Evolutionary conservation across 371 early-diverging fungal genomes (phyloP), one percentile per base, ranked within the genome.

Genomic region (Rhizomucor miehei): DNA sequence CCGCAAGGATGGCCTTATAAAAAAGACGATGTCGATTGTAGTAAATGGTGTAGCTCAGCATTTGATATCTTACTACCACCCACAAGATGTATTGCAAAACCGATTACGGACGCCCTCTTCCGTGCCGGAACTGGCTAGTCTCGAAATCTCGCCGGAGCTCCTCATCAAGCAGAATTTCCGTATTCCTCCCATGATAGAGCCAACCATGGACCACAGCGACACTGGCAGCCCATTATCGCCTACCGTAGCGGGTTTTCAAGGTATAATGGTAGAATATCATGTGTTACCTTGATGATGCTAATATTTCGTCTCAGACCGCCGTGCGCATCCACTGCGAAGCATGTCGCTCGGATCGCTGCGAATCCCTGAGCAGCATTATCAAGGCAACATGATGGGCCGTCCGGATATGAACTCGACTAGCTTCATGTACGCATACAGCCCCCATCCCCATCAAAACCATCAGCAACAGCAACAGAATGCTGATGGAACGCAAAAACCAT

Each of bases 21-120:
- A 93, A 59, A 90, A 91, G 69, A 85, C 93, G 13, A 82, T 92
- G 77, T 91, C 90, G 25, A 82, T 91, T 45, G 81, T 85, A 37
- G 78, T 84, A 41, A 84, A 91, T 63, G 89, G 89, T 43, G 80
- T 84, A 34, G 80, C 84, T 37, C 88, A 90, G 62, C 94, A 92
- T 59, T 71, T 93, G 57, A 89, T 93, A 44, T 89, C 88, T 51
- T 93, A 93, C 63, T 92, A 92, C 62, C 73, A 84, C 50, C 85
- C 86, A 45, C 84, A 86, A 19, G 90, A 92, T 53, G 84, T 89
- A 6, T 52, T 82, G 19, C 60, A 77, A n/a, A 67, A 77, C 12
- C 73, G 67, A 38, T 61, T 86, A n/a, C 71, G 83, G 16, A 77
- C 82, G 5, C 86, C 86, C 17, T 75, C 78, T 13, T 65, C 72